Conservation (phyloP, 2,329 filamentous ascomycete species). For the Claviceps maximensis region DNA sequence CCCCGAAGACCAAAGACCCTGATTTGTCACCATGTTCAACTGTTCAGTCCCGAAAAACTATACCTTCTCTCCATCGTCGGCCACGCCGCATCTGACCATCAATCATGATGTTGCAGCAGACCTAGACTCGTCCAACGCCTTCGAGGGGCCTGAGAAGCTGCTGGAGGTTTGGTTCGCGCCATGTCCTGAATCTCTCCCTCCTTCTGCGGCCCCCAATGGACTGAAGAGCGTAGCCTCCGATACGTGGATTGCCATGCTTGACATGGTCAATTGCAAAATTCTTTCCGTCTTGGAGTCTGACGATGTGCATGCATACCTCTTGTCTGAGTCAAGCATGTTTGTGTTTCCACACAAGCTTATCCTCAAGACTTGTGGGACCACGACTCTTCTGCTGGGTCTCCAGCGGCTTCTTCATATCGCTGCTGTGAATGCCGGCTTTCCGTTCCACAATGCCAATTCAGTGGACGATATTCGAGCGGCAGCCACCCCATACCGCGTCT, state of each 20-base stretch:
- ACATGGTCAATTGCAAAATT: conserved; percentile 97
- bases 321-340: conserved; percentile 99
- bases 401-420: conserved; percentile 89
- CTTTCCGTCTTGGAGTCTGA: conserved; percentile 88
- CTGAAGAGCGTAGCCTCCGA: conserved; percentile 76
- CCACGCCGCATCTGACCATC: conserved; percentile 84
- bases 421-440: conserved; percentile 76
- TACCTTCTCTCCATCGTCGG: conserved; percentile 69
- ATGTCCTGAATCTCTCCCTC: conserved; percentile 58
- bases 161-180: conserved; percentile 97
- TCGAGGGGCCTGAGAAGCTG: conserved; percentile 96
- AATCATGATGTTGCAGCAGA: conserved; percentile 90
- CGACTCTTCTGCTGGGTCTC: conserved; percentile 78
- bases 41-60: conserved; percentile 68
- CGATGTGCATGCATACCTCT: conserved; percentile 86
- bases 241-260: conserved; percentile 91
- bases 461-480: conserved; percentile 56
- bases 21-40: conserved; percentile 52
- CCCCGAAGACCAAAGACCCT: not conserved
- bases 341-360: conserved; percentile 99
- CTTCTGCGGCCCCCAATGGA: conserved; percentile 57
- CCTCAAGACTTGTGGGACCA: conserved; percentile 95
- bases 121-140: conserved; percentile 89
- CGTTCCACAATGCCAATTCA: conserved; percentile 57
- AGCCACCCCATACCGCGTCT: conserved; percentile 86